Evolutionary conservation across 2,329 filamentous ascomycete genomes (phyloP).

Genomic region (Colletotrichum incanum): DNA sequence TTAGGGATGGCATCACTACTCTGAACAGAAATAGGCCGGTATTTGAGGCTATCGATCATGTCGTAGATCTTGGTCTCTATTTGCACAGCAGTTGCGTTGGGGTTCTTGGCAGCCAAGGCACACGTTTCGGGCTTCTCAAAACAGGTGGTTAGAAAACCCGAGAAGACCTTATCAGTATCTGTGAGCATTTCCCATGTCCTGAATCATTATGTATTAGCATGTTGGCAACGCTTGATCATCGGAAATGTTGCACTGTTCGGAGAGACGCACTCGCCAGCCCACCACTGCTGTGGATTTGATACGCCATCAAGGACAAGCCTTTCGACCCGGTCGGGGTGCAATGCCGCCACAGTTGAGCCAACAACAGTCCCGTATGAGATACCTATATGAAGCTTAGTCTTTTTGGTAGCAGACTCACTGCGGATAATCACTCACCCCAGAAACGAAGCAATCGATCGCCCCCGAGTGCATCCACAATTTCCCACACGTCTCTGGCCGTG

Average conservation of each 20-base stretch:
- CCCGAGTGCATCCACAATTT: conserved; percentile 55
- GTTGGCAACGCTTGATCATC: background rate
- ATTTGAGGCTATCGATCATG: conserved; percentile 49
- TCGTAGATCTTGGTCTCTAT: conserved; percentile 54
- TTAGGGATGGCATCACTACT: conserved; percentile 4
- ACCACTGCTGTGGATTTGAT: conserved; percentile 53
- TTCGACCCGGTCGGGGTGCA: conserved; percentile 60
- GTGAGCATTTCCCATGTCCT: conserved; percentile 44
- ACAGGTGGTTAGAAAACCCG: conserved; percentile 49
- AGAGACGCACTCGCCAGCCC: conserved; percentile 46
- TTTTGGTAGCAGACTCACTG: background rate
- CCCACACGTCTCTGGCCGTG: conserved; percentile 57
- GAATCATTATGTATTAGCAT: background rate
- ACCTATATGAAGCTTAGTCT: conserved; percentile 46
- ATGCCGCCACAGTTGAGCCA: conserved; percentile 56
- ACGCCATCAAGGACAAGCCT: conserved; percentile 57
- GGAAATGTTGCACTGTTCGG: no score
- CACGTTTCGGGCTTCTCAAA: conserved; percentile 48
- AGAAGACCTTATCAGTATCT: conserved; percentile 49
- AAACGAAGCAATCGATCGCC: conserved; percentile 57
- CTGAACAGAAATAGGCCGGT: conserved; percentile 47
- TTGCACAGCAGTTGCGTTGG: conserved; percentile 50
- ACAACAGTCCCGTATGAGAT: conserved; percentile 60
- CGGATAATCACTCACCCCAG: conserved; percentile 49
- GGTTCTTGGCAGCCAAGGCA: conserved; percentile 46